Base-by-base conservation (phyloP, 306 rosid genomes). In the Luffa aegyptiaca region DNA sequence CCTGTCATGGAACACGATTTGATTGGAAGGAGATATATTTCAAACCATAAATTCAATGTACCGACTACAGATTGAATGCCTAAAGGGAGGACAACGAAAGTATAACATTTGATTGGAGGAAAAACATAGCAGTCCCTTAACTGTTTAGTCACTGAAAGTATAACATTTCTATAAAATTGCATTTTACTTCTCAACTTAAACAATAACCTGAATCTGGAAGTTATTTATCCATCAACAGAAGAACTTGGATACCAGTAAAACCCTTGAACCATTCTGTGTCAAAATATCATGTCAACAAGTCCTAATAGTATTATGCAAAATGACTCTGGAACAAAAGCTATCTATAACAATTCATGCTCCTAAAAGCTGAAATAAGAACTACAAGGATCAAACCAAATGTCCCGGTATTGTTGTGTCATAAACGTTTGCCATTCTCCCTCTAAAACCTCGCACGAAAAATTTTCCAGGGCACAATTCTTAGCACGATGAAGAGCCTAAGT, bases 1-100 rank as follows among this genome's bases (percentile, higher is more conserved):
- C 97, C 98, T 92, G 85, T 81, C 79, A 83, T 39, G 77, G 49
- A 16, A 83, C 65, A 14, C 35, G 44, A 20, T 41, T 65, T 1
- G 48, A 65, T 64, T 64, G 10, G 71, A 14, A 39, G 44, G 49
- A 39, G 26, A 13, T 1, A 21, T 12, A 48, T 48, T 70, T 26
- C 58, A 72, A 72, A 14, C 56, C 42, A 48, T 26, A 48, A 14
- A 5, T 71, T 21, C 20, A 70, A 18, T 44, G 35, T 44, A 44
- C 3, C 75, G 14, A 53, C n/a, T 4, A 74, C 39, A 51, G 78
- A 26, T 74, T 8, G 26, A 53, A 53, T 69, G 31, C 10, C 70
- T 35, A 35, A 35, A 36, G 39, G 70, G 10, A 63, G n/a, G 2
- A 5, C 18, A 42, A 44, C 3, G 76, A 6, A n/a, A n/a, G n/a